Evolutionary conservation across 352 stramenopile genomes (phyloP).

Genomic region (Pythium inflatum): DNA sequence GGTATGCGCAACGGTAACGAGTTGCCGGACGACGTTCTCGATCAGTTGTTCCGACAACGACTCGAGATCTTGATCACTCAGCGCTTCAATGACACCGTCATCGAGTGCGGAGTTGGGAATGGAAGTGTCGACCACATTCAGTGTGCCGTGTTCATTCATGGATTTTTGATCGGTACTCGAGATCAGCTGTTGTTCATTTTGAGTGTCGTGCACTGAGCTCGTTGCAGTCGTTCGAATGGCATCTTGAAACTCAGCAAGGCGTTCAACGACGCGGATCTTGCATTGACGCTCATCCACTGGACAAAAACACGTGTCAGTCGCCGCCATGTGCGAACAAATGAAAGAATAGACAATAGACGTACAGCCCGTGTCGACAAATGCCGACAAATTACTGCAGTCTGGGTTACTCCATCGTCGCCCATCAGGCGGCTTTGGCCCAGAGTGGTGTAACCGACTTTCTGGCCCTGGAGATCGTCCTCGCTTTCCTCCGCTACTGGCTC

Average conservation of each 20-base stretch:
- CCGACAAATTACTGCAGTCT: conserved; percentile 50
- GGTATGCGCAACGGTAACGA: conserved; percentile 78
- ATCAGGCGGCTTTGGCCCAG: conserved; percentile 12
- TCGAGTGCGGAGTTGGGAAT: conserved; percentile 34
- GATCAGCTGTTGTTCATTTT: not conserved
- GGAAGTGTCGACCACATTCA: too few relatives aligned
- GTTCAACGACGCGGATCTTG: conserved; percentile 88
- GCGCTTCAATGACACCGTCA: conserved; percentile 70
- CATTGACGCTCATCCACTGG: conserved; percentile 86
- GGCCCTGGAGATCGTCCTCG: conserved; percentile 51
- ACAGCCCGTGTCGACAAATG: conserved; percentile 75
- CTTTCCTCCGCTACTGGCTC: conserved; percentile 38
- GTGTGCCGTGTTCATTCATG: not conserved
- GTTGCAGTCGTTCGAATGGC: conserved; percentile 65
- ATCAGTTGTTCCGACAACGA: conserved; percentile 79
- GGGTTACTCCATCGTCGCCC: conserved; percentile 29
- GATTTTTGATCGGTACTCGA: not conserved
- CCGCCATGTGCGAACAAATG: conserved; percentile 8
- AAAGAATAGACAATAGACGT: conserved; percentile 17
- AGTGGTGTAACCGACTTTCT: conserved; percentile 7
- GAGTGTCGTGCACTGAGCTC: conserved; percentile 1
- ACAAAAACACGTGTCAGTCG: not conserved
- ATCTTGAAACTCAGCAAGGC: conserved; percentile 81
- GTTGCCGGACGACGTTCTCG: conserved; percentile 81
- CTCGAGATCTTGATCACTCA: conserved; percentile 83